A percentile compares a stretch with the other conserved stretches of the same genome.
Conservation (phyloP, 1,284 basidiomycete species). For the Pholiota adiposa region DNA sequence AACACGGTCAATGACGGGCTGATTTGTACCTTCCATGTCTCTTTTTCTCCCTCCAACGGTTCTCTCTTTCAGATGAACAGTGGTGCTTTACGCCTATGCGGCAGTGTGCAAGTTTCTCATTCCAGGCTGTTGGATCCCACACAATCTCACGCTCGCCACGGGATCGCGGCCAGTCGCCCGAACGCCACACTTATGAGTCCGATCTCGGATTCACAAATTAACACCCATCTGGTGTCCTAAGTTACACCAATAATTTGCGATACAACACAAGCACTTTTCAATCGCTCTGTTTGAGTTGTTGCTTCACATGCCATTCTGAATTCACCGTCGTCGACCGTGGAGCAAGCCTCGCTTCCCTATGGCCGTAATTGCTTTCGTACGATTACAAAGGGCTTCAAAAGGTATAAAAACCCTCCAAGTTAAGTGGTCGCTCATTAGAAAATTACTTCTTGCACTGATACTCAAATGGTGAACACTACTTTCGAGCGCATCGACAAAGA, state of each 20-base stretch:
- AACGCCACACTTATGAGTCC: not conserved
- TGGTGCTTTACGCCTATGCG: not conserved
- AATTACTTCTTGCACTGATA: too few species aligned
- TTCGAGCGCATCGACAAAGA: slow-evolving; percentile 50
- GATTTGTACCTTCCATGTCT: too few species aligned
- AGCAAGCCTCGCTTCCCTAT: not conserved
- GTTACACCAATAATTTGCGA: not conserved
- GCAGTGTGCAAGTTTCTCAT: not conserved
- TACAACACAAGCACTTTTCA: not conserved
- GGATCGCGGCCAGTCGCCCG: not conserved
- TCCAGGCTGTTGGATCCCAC: not conserved
- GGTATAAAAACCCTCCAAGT: not conserved
- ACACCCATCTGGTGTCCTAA: not conserved
- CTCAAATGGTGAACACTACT: not conserved
- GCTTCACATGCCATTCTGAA: slow-evolving; percentile 4
- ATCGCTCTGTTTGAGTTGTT: not conserved
- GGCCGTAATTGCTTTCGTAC: not conserved
- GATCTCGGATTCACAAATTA: not conserved
- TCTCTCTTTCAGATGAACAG: not conserved
- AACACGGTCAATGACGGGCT: too few species aligned
- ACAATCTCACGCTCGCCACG: not conserved
- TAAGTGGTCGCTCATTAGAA: too few species aligned
- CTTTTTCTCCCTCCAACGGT: too few species aligned
- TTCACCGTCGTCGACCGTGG: slow-evolving; percentile 2
- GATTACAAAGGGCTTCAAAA: not conserved